phyloP scores from a whole-genome alignment of 1,284 basidiomycete genomes.

The Exobasidium cylindrosporum region DNA sequence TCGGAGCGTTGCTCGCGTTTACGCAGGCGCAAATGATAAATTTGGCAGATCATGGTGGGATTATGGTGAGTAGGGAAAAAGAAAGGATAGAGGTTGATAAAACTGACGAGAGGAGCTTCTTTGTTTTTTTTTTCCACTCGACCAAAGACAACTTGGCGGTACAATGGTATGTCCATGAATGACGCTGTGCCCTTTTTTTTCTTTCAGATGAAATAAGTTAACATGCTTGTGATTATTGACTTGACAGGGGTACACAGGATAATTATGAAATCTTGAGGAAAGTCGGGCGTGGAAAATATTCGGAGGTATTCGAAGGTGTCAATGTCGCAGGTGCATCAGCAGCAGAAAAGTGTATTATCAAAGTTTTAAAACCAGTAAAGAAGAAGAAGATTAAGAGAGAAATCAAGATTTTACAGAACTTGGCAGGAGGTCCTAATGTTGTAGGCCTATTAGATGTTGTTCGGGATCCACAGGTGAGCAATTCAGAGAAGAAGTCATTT shows the following conservation, averaged over 20 bases:
- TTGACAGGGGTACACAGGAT: conserved; percentile 68
- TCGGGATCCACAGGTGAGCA: conserved; percentile 66
- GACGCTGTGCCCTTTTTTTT: too few relatives aligned
- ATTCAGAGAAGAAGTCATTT: too few relatives aligned
- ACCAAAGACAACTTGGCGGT: conserved; percentile 46
- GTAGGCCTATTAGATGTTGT: conserved; percentile 87
- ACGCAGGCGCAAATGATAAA: conserved; percentile 63
- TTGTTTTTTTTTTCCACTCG: too few relatives aligned
- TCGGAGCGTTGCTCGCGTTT: conserved; percentile 59
- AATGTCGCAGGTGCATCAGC: conserved; percentile 65
- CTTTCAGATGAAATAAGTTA: too few relatives aligned
- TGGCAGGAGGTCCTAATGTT: conserved; percentile 89
- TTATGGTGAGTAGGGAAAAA: conserved; percentile 58
- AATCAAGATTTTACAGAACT: conserved; percentile 96
- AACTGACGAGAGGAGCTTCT: not conserved
- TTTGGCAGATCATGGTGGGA: conserved; percentile 64
- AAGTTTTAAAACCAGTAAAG: conserved; percentile 98
- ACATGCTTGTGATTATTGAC: not conserved
- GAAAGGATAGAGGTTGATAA: not conserved
- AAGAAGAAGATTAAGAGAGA: conserved; percentile 99
- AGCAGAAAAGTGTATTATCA: conserved; percentile 90
- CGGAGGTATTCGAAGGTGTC: conserved; percentile 87
- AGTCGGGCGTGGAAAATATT: conserved; percentile 82
- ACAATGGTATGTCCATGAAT: conserved; percentile 32
- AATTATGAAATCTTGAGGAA: conserved; percentile 98